phyloP scores from a whole-genome alignment of 2,329 filamentous ascomycete genomes.

The Daldinia sp. region DNA sequence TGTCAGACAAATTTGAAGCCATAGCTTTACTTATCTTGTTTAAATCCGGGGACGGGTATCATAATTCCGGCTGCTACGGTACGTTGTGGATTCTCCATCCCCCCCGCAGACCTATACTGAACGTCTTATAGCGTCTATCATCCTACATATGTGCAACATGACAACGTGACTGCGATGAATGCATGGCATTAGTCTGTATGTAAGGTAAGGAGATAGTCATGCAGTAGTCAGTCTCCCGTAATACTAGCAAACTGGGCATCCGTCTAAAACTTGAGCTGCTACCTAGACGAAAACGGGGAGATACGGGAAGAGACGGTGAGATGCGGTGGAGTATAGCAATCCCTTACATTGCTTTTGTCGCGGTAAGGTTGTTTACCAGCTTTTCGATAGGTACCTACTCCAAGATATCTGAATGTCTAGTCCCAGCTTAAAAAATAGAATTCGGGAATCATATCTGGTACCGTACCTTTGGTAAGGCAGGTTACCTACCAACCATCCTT shows the following conservation, averaged over 20 bases:
- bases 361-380: too few species aligned
- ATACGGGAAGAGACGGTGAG: too few species aligned
- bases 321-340: too few species aligned
- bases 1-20: not conserved
- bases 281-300: too few species aligned
- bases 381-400: too few species aligned
- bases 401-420: too few species aligned
- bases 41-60: not conserved
- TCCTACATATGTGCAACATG: not conserved
- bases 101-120: not conserved
- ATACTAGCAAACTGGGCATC: not conserved
- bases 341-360: too few species aligned
- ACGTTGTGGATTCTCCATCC: not conserved
- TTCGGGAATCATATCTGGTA: too few species aligned
- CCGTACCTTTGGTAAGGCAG: too few species aligned
- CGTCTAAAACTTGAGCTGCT: too few species aligned
- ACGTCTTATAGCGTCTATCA: not conserved
- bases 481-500: not conserved
- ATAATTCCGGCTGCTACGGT: not conserved
- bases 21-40: not conserved
- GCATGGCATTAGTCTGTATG: not conserved
- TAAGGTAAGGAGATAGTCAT: too few species aligned
- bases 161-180: not conserved
- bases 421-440: too few species aligned
- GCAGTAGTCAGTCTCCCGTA: not conserved